phyloP scores from a whole-genome alignment of 2,329 filamentous ascomycete species.

The Bipolaris victoriae region DNA sequence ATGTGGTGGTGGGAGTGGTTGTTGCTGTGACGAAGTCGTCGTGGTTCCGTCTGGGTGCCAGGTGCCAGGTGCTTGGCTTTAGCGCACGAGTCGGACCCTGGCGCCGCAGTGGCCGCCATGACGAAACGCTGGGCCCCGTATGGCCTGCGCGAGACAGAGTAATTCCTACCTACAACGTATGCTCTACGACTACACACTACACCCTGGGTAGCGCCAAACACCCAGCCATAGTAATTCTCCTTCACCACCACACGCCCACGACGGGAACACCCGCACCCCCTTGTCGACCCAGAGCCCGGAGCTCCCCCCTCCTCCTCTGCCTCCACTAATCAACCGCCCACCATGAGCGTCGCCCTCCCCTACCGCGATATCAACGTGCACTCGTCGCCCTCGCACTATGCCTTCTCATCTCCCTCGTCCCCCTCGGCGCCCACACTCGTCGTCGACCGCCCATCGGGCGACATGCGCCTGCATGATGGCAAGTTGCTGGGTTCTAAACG shows the following conservation, averaged over 20 bases:
- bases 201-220: slow-evolving; percentile 9
- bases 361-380: slow-evolving; percentile 98
- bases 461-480: slow-evolving; percentile 83
- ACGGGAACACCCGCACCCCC: not conserved
- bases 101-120: slow-evolving; percentile 22
- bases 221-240: not conserved
- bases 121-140: slow-evolving; percentile 20
- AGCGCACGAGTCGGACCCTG: slow-evolving; percentile 18
- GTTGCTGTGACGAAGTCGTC: slow-evolving; percentile 23
- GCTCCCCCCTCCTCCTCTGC: not conserved
- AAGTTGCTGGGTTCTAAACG: slow-evolving; percentile 77
- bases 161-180: not conserved
- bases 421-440: slow-evolving; percentile 86
- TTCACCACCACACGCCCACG: not conserved
- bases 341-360: slow-evolving; percentile 65
- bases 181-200: not conserved
- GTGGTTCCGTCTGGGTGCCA: slow-evolving; percentile 14
- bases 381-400: slow-evolving; percentile 88
- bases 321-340: not conserved
- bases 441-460: slow-evolving; percentile 89
- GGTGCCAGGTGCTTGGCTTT: slow-evolving; percentile 7
- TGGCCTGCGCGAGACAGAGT: not conserved
- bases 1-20: slow-evolving; percentile 4
- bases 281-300: not conserved
- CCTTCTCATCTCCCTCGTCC: slow-evolving; percentile 94